Evolutionary conservation across 2,329 filamentous ascomycete species (phyloP), one percentile per base, ranked within the genome.

Genomic region (Stachybotrys elegans): DNA sequence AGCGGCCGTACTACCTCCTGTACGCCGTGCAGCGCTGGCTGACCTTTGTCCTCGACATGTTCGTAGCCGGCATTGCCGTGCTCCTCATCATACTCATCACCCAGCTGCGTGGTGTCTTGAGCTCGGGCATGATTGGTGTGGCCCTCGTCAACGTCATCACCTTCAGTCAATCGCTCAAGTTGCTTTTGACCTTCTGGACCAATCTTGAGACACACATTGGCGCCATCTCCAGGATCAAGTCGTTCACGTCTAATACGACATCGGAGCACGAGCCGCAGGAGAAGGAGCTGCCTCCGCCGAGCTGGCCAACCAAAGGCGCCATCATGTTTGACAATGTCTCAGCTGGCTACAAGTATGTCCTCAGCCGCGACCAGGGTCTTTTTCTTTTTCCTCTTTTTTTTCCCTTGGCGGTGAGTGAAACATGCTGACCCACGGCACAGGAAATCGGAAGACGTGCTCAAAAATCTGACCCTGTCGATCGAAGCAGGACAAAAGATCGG

Each of bases 241-340:
- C 47, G 0, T 58, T 58, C 21, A 51, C 48, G 1, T 19, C 46
- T 1, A 8, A 49, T 1, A 53, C 51, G 2, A 29, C n/a, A 0
- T 48, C 43, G 0, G 54, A 57, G 13, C 44, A 37, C 27, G 22
- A 42, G 16, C 43, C 44, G 2, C 44, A 47, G 21, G 51, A 54
- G 17, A 48, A 32, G 3, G 40, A 23, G 5, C 11, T 22, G 9
- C 88, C 90, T 22, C 83, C 88, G 7, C 84, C 88, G 44, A 84
- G 84, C 57, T 96, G 91, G 91, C 91, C 91, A 12, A 79, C 86
- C 16, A 76, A 87, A 53, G 91, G 91, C 41, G 83, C 82, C 43
- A 82, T 96, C 16, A 75, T 84, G 35, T 94, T 96, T 67, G 81
- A 88, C 56, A 86, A 91, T 66, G 17, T 47, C 5, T 41, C 42